Base-by-base conservation (phyloP, 2,329 filamentous ascomycete species). In the Hypoxylon rubiginosum region DNA sequence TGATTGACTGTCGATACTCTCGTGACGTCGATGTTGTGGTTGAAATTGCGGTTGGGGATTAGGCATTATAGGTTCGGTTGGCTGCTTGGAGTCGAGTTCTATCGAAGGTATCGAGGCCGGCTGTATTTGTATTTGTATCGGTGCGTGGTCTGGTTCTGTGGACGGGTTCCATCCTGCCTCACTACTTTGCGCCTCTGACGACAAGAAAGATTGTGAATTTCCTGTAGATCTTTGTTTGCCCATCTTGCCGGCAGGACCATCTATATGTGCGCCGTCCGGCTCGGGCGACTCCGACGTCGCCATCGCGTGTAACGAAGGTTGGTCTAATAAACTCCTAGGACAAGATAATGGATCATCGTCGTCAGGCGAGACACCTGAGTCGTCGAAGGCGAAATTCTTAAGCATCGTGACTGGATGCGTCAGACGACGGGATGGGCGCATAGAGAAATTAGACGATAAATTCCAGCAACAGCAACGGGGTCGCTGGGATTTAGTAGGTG, bases 361-460 rank as follows among this genome's bases (percentile, higher is more conserved):
- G 56, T 71, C 66, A 57, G 61, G 53, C 50, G 52, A 34, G 21
- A 64, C 71, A 60, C 64, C 68, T 66, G 68, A 72, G 62, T 71
- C 66, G 54, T 67, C 63, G 67, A 72, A 69, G 67, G 67, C 67
- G 64, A 73, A 72, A 52, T 69, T 52, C 61, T 70, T 69, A 58
- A 71, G 71, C 73, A 74, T 74, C 56, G 65, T 62, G 58, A 54
- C 46, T 17, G 36, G 26, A 34, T 53, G 50, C 39, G 15, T 43
- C 39, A 6, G 39, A 46, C 24, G 57, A 59, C 45, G 26, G 21
- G 7, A 48, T 41, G 58, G 48, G 26, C 13, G 53, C 32, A 43
- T 34, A 52, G 51, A 64, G 26, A 8, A 45, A 45, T 21, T 11
- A 32, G 19, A 58, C 32, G 32, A 51, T 21, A 58, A 41, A 43